Evolutionary conservation across 2,329 filamentous ascomycete genomes (phyloP).

Genomic region (Cladosporium sp.): DNA sequence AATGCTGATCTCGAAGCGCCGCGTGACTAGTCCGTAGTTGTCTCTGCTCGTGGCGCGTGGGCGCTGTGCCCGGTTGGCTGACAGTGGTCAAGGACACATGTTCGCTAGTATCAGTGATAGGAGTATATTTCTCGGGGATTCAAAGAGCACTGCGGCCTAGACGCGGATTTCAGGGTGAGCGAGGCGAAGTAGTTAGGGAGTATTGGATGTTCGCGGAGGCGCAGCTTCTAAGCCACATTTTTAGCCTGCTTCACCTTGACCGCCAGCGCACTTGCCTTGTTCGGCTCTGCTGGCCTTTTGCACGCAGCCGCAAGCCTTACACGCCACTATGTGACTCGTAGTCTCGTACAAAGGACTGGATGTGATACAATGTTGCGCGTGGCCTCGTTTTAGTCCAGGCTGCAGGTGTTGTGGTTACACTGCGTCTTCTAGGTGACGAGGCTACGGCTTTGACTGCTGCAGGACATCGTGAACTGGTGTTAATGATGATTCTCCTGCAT

Average conservation of each 20-base stretch:
- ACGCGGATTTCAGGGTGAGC: conserved; percentile 5
- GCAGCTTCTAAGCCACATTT: conserved; percentile 3
- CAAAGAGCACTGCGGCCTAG: not conserved
- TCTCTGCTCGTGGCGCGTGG: conserved; percentile 13
- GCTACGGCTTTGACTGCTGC: not conserved
- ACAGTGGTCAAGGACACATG: conserved; percentile 12
- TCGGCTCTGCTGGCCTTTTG: not conserved
- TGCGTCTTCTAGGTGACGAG: not conserved
- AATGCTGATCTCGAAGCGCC: conserved; percentile 12
- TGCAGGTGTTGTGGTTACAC: not conserved
- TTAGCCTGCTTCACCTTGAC: conserved; percentile 6
- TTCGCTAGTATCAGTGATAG: not conserved
- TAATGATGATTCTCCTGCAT: not conserved
- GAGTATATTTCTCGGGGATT: not conserved
- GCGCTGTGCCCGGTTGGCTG: conserved; percentile 16
- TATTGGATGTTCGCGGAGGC: conserved; percentile 3
- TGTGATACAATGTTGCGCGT: not conserved
- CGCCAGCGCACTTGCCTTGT: conserved; percentile 8
- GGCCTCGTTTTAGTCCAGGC: not conserved
- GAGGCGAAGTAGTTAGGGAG: conserved; percentile 10
- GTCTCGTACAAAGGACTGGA: not conserved
- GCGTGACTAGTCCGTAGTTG: conserved; percentile 7
- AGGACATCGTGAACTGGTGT: not conserved
- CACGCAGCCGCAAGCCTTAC: not conserved
- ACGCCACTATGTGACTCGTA: not conserved